phyloP scores from a whole-genome alignment of 352 stramenopile genomes.

The Phytophthora kernoviae region DNA sequence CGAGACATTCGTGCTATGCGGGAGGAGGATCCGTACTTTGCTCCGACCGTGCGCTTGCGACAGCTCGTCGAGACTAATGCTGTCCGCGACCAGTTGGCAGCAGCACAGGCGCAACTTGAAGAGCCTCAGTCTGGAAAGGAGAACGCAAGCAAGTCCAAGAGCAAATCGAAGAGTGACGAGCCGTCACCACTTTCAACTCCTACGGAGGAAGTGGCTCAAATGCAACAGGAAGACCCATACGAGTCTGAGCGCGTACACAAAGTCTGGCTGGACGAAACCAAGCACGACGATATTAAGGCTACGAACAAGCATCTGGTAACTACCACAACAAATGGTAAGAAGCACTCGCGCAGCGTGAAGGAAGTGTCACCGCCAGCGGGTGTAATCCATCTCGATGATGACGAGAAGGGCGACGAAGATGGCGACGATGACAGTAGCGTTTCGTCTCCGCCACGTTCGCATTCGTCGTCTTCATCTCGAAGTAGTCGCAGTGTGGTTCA shows the following conservation, averaged over 20 bases:
- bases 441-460: background rate
- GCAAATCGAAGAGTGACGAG: background rate
- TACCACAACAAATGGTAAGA: background rate
- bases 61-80: slow-evolving; percentile 49
- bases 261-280: slow-evolving; percentile 7
- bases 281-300: slow-evolving; percentile 20
- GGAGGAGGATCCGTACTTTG: slow-evolving; percentile 62
- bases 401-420: slow-evolving; percentile 18
- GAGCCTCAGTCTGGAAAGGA: background rate
- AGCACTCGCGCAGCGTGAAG: slow-evolving; percentile 3
- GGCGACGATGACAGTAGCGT: slow-evolving; percentile 3
- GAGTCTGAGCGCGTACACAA: slow-evolving; percentile 8
- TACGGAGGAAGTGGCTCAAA: slow-evolving; percentile 21
- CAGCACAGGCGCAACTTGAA: slow-evolving; percentile 1
- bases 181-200: background rate
- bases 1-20: slow-evolving; percentile 71
- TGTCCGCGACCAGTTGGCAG: slow-evolving; percentile 9
- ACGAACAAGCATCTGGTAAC: slow-evolving; percentile 1
- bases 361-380: background rate
- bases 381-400: background rate
- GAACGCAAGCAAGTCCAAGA: background rate
- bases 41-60: slow-evolving; percentile 38
- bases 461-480: slow-evolving; percentile 1
- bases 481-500: slow-evolving; percentile 3
- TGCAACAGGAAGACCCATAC: slow-evolving; percentile 34